These are phyloP conservation scores for Dicorynia guianensis DNA, from an alignment of 306 rosid species.

Conservation along the genomic window DNA sequence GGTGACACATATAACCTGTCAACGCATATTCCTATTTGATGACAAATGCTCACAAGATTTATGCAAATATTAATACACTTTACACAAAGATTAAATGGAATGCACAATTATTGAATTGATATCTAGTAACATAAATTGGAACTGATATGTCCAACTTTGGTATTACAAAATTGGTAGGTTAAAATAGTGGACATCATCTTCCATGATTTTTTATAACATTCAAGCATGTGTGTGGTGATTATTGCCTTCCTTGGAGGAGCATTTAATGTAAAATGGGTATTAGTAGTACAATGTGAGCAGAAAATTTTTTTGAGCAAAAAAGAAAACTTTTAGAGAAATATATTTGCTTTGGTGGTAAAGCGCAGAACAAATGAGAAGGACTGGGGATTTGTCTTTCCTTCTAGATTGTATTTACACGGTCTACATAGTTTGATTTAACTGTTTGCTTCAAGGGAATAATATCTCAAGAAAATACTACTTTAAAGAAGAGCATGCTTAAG, in stretches of 20 bases:
- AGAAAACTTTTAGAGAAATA: not conserved
- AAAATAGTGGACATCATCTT: not conserved
- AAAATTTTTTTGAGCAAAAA: not conserved
- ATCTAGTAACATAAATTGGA: not conserved
- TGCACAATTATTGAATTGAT: not conserved
- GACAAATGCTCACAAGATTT: not conserved
- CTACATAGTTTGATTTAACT: no score
- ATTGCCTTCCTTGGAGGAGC: not conserved
- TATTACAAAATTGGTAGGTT: not conserved
- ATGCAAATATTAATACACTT: not conserved
- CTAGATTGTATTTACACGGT: no score
- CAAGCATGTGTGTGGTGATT: not conserved
- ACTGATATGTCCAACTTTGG: not conserved
- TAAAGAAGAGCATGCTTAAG: no score
- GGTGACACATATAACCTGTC: slow-evolving; percentile 17
- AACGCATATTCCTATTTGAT: not conserved
- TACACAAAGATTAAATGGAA: not conserved
- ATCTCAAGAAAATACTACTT: no score
- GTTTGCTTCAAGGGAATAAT: no score
- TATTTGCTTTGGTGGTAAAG: no score
- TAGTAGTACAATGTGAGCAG: not conserved
- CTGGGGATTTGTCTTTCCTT: no score
- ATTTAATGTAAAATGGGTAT: not conserved
- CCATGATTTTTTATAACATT: not conserved
- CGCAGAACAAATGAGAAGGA: no score